Evolutionary conservation across 1,284 basidiomycete genomes (phyloP), one percentile per base, ranked within the genome.

Genomic region (Ustilago curta): DNA sequence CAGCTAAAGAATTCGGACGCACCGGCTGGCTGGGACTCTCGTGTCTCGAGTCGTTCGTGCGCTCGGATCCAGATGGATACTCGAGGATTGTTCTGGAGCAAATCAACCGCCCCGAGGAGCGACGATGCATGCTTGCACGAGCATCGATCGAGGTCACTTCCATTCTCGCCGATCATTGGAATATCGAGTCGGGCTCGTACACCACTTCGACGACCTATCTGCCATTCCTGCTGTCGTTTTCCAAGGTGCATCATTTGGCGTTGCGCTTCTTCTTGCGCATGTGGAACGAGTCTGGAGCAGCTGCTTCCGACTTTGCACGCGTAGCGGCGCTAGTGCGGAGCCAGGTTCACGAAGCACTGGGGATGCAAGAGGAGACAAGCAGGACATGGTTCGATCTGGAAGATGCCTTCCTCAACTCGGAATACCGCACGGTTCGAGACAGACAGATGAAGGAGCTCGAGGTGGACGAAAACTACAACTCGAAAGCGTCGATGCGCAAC

Each of bases 371-470:
- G 77, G 87, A 88, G 44, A 90, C 92, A 59, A 70, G 61, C 29
- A 59, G 59, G 11, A 88, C 90, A 7, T 96, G 94, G 93, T 90
- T 93, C 78, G 90, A 92, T 79, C 90, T 96, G 23, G 92, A 94
- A 83, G 88, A 89, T 48, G 92, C 94, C 79, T 95, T 98, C 84
- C 87, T 91, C 27, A 91, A 92, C 54, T 91, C 89, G 66, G 93
- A 95, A 81, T 98, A 97, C 83, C 90, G 92, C 54, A 89, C 90
- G 9, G 92, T 97, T 12, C 88, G 95, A 50, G 94, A 96, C 79
- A 88, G 93, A 39, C 95, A 97, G 86, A 95, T 97, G 93, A 91
- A 93, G 83, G 92, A 97, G 85, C 88, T 97, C 18, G 95, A 96
- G 80, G 88, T 91, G 58, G 94, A 97, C 82, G 94, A 97, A 84